Percentiles rank a stretch among this genome's conserved stretches.
These are phyloP conservation scores for Eucalyptus cloeziana DNA, from an alignment of 345 rosid species.

Conservation along the genomic window DNA sequence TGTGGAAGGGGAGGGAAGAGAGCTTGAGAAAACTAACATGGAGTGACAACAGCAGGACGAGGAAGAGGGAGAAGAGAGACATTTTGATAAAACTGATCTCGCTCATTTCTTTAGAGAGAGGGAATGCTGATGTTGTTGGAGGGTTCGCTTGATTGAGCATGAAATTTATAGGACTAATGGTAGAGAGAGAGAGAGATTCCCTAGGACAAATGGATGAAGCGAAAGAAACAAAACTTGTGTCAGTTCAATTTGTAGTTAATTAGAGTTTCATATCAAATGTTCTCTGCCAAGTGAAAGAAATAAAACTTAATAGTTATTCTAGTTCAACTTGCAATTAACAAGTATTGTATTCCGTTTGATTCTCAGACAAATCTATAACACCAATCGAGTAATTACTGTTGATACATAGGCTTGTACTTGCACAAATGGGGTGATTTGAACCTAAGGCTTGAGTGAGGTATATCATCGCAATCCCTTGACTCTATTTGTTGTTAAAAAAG, in stretches of 20 bases:
- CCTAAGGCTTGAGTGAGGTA: background rate
- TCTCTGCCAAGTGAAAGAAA: background rate
- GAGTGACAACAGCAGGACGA: background rate
- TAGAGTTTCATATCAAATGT: background rate
- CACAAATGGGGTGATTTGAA: background rate
- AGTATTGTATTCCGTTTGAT: background rate
- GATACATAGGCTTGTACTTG: background rate
- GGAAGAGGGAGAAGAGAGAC: background rate
- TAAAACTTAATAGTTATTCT: background rate
- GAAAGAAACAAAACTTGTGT: background rate
- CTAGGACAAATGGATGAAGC: background rate
- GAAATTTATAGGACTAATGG: background rate
- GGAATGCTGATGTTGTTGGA: background rate
- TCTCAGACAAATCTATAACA: background rate
- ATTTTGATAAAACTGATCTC: background rate
- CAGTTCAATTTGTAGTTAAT: background rate
- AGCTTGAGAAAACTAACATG: slow-evolving; percentile 11
- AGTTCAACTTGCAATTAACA: background rate
- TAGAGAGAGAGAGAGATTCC: background rate
- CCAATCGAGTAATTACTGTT: background rate
- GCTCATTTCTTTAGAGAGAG: background rate
- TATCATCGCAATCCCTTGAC: background rate
- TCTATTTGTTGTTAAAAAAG: background rate
- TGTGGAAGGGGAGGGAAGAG: background rate
- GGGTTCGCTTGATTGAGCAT: background rate